These are phyloP conservation scores for Orbilia brochopaga DNA, from an alignment of 2,329 filamentous ascomycete species.

Conservation along the genomic window DNA sequence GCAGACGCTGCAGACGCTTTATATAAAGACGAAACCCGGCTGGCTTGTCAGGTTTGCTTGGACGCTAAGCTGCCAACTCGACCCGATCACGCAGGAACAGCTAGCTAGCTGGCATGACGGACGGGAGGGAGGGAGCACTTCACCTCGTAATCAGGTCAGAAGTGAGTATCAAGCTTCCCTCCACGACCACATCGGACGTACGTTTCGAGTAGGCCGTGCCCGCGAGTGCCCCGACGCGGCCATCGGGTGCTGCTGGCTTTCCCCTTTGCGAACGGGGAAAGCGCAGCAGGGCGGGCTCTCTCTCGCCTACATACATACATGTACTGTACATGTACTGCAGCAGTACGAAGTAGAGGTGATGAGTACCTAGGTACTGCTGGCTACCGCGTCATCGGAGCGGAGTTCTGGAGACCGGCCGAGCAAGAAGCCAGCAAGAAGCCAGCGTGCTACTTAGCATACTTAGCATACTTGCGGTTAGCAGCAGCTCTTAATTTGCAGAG, in stretches of 20 bases:
- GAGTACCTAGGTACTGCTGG: no score
- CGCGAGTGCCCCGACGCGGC: constrained; percentile 1
- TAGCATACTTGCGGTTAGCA: neutral
- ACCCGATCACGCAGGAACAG: constrained; percentile 25
- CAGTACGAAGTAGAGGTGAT: neutral
- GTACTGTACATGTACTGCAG: neutral
- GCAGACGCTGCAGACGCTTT: neutral
- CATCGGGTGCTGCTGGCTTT: neutral
- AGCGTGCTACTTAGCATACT: no score
- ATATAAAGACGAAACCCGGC: constrained; percentile 1
- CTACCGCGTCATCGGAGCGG: no score
- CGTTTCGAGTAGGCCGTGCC: constrained; percentile 40
- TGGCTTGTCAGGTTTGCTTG: no score
- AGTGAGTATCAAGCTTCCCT: constrained; percentile 19
- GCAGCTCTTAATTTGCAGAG: neutral
- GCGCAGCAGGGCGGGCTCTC: constrained; percentile 17
- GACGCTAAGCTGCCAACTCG: constrained; percentile 8
- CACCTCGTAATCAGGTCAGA: no score
- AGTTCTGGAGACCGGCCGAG: no score
- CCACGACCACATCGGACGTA: no score
- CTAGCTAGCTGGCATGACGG: no score
- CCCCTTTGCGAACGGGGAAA: constrained; percentile 15
- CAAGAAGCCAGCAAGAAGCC: no score
- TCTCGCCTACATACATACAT: neutral
- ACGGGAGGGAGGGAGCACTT: no score